Evolutionary conservation across 2,329 filamentous ascomycete genomes (phyloP).

Genomic region (Alternaria metachromatica): DNA sequence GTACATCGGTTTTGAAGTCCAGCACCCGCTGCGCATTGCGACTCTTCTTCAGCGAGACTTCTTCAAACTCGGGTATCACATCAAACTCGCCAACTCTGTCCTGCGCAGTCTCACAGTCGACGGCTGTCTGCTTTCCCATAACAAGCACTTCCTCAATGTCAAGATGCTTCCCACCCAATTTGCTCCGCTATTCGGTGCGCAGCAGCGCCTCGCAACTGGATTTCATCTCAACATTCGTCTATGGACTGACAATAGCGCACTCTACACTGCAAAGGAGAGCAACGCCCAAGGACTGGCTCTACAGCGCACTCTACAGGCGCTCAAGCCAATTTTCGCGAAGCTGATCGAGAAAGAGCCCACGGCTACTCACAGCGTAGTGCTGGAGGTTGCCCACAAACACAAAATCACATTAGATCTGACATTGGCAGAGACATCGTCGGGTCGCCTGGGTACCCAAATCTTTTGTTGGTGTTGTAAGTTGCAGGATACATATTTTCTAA

Average conservation of each 20-base stretch:
- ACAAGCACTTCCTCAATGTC: neutral
- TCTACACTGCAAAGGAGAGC: neutral
- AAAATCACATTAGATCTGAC: neutral
- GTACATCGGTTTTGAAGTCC: neutral
- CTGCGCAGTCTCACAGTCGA: neutral
- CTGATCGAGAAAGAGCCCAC: neutral
- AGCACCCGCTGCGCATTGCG: neutral
- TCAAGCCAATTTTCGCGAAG: neutral
- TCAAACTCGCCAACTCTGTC: neutral
- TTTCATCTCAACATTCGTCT: neutral
- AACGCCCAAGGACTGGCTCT: neutral
- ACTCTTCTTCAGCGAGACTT: neutral
- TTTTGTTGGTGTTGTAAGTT: neutral
- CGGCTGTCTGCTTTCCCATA: neutral
- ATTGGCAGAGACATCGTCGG: neutral
- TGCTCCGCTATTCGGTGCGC: neutral
- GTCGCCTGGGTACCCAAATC: neutral
- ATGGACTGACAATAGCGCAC: neutral
- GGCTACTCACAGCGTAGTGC: neutral
- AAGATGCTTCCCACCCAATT: neutral
- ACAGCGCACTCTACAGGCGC: neutral
- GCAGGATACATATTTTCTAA: neutral
- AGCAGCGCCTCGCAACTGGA: neutral
- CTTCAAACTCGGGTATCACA: neutral
- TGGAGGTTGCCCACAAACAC: neutral